Percentiles rank a stretch among this genome's conserved stretches.
Evolutionary conservation across 2,329 filamentous ascomycete species (phyloP).

Genomic region (Lasiodiplodia sp.): DNA sequence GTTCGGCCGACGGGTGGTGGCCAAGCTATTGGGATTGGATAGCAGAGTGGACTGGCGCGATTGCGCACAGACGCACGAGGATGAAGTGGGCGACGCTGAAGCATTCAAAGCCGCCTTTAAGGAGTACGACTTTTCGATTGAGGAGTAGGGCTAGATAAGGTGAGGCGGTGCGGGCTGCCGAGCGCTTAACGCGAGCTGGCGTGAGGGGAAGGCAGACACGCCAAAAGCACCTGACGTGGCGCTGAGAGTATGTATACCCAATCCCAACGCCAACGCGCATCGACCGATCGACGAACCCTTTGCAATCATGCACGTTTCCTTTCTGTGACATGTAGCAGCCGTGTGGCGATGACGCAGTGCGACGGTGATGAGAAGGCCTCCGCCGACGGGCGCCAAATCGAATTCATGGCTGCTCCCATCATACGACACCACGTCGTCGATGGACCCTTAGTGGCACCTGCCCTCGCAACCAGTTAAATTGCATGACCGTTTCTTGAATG

Average conservation of each 20-base stretch:
- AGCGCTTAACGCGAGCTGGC: constrained; percentile 14
- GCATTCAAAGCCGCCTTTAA: constrained; percentile 84
- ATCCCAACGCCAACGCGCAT: constrained; percentile 10
- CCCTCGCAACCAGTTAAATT: constrained; percentile 23
- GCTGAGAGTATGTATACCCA: constrained; percentile 25
- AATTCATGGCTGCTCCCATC: constrained; percentile 14
- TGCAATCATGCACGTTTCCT: constrained; percentile 1
- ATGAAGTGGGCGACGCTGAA: constrained; percentile 80
- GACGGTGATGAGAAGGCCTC: neutral
- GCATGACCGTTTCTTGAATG: neutral
- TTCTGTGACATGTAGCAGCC: constrained; percentile 3
- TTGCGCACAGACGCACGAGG: constrained; percentile 76
- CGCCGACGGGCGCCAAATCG: neutral
- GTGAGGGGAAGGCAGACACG: constrained; percentile 25
- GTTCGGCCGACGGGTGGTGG: constrained; percentile 86
- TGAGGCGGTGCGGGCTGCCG: constrained; percentile 18
- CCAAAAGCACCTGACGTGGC: constrained; percentile 26
- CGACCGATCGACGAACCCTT: neutral
- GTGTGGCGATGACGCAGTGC: constrained; percentile 17
- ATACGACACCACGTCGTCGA: constrained; percentile 22
- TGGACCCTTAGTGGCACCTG: constrained; percentile 19
- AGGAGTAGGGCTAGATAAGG: constrained; percentile 30
- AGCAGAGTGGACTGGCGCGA: constrained; percentile 84
- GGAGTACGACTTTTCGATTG: constrained; percentile 81
- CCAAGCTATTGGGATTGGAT: constrained; percentile 84